Conservation (phyloP, 73 alveolate species). For the Paramecium pentaurelia region DNA sequence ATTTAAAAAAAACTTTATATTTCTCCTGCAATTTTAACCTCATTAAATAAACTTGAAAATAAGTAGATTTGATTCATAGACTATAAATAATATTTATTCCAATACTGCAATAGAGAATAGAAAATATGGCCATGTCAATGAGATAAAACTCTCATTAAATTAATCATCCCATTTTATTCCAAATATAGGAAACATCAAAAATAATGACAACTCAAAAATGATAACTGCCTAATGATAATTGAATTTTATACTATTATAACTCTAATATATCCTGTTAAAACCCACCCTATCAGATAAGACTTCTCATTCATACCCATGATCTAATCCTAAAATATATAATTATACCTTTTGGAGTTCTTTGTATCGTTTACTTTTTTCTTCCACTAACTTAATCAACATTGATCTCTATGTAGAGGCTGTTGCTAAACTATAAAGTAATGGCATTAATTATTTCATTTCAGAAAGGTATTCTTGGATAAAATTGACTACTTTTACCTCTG, state of each 20-base stretch:
- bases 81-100: not conserved
- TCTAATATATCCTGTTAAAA: not conserved
- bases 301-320: constrained; percentile 16
- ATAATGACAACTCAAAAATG: not conserved
- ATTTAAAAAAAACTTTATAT: constrained; percentile 30
- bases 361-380: constrained; percentile 58
- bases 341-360: constrained; percentile 51
- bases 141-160: not conserved
- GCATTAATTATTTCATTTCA: not conserved
- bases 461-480: not conserved
- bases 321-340: not conserved
- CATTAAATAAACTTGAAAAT: constrained; percentile 27
- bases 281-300: constrained; percentile 17
- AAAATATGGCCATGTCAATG: constrained; percentile 42
- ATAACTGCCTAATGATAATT: not conserved
- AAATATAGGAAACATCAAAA: not conserved
- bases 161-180: not conserved
- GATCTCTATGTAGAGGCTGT: constrained; percentile 27
- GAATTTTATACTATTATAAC: not conserved
- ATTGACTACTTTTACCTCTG: not conserved
- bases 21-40: constrained; percentile 56
- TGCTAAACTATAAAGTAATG: constrained; percentile 6
- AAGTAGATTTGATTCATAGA: constrained; percentile 45
- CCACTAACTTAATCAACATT: constrained; percentile 48
- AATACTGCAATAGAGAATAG: constrained; percentile 29